Percentiles rank a stretch among this genome's conserved stretches.
phyloP scores from a whole-genome alignment of 345 rosid genomes.

The Heritiera littoralis region DNA sequence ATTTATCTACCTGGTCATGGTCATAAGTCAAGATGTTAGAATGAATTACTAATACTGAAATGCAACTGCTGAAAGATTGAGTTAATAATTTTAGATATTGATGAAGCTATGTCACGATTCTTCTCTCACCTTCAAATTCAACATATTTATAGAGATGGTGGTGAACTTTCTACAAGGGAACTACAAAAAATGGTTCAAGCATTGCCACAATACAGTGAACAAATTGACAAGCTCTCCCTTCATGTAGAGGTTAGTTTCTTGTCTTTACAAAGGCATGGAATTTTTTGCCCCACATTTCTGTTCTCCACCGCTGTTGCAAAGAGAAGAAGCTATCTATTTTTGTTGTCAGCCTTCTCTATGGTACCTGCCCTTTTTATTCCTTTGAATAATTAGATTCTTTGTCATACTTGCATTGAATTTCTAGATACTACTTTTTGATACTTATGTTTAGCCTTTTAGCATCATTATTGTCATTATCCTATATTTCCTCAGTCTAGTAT shows the following conservation, averaged over 20 bases:
- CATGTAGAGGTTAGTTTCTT: slow-evolving; percentile 87
- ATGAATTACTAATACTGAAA: not conserved
- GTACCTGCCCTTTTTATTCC: not conserved
- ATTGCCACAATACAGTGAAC: slow-evolving; percentile 98
- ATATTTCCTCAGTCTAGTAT: not conserved
- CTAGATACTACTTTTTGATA: not conserved
- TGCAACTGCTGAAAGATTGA: not conserved
- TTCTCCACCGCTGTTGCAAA: not conserved
- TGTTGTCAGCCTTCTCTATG: not conserved
- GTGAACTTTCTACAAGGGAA: slow-evolving; percentile 89
- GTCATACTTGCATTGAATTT: not conserved
- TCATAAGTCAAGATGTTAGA: not conserved
- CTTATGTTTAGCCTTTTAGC: not conserved
- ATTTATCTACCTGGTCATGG: not conserved
- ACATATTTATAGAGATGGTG: slow-evolving; percentile 59
- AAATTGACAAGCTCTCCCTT: slow-evolving; percentile 97
- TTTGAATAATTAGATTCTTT: not conserved
- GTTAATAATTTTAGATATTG: not conserved
- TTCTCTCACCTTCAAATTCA: slow-evolving; percentile 26
- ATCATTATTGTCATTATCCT: not conserved
- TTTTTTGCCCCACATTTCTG: not conserved
- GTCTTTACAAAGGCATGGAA: not conserved
- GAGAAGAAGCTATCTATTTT: slow-evolving; percentile 4
- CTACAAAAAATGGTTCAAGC: slow-evolving; percentile 99
- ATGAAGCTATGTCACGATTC: not conserved